Base-by-base conservation (phyloP, 163 green algal genomes). In the Volvox carteri region DNA sequence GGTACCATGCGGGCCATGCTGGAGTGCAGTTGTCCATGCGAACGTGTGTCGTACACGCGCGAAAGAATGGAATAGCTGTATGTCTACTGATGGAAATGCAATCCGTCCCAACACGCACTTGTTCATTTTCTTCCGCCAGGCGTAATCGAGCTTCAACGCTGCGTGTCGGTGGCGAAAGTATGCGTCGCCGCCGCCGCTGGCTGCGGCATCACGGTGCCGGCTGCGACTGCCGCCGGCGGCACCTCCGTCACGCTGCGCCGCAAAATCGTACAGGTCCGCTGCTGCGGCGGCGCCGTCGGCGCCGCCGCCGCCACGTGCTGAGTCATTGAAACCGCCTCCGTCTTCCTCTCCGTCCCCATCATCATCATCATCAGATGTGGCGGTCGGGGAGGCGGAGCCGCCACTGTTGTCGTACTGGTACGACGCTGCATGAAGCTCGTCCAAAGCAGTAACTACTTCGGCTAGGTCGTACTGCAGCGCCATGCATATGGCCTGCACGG, bases 121-220 rank as follows among this genome's bases (percentile, higher is more conserved):
- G 62, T 42, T 60, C 81, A 87, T 87, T 46, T 33, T n/a, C 67
- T 80, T 87, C 6, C 81, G 46, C 81, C 81, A 87, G 42, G 65
- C 19, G 65, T 87, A 65, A 7, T 62, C 79, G 3, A 87, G 44
- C 48, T 62, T 62, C 9, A 80, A 30, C 25, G 81, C 81, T 30
- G 58, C 23, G 0, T 39, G 46, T 11, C 81, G 81, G 67, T 87
- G 81, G 14, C 48, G 65, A 18, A 23, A n/a, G 33, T 87, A 87
- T 21, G 46, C 81, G 81, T 87, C 81, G 16, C 30, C 48, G 19
- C 62, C 60, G 14, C 18, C 35, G 18, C 19, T 12, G 44, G 9
- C 21, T 35, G n/a, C 48, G n/a, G 39, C 37, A 44, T 19, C 33
- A 23, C 76, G 12, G 35, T 4, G 16, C 0, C 58, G 41, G 30